Percentiles rank a stretch among this genome's conserved stretches.
Evolutionary conservation across 2,329 filamentous ascomycete species (phyloP).

Genomic region (Clarireedia monteithiana): DNA sequence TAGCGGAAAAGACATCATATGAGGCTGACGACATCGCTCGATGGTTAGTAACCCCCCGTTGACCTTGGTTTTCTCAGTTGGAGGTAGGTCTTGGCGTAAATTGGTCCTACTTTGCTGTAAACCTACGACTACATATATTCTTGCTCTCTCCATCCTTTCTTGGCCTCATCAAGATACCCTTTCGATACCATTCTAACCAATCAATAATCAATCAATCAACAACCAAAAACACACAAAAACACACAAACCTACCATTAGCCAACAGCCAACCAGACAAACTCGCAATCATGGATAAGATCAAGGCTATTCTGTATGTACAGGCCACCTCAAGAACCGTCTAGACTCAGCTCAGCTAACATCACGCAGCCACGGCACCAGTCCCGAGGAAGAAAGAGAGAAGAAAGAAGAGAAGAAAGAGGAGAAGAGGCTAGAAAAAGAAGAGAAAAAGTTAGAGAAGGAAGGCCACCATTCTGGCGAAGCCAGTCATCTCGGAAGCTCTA

Average conservation of each 20-base stretch:
- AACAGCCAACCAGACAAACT: neutral
- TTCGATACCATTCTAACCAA: neutral
- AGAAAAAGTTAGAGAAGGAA: slow-evolving; percentile 4
- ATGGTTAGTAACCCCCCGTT: neutral
- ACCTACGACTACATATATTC: neutral
- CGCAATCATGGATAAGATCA: slow-evolving; percentile 28
- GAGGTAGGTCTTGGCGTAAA: neutral
- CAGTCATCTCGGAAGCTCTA: slow-evolving; percentile 14
- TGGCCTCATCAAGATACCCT: slow-evolving; percentile 8
- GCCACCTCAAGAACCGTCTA: neutral
- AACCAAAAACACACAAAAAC: neutral
- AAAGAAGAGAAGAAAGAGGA: neutral
- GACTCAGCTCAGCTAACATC: neutral
- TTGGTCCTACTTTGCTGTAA: neutral
- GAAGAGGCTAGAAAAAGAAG: neutral
- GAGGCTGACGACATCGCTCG: slow-evolving; percentile 2
- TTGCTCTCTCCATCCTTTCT: neutral
- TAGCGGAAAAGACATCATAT: neutral
- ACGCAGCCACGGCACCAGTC: slow-evolving; percentile 3
- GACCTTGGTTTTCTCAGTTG: slow-evolving; percentile 1
- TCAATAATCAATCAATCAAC: neutral
- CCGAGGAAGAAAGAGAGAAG: neutral
- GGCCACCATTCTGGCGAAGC: slow-evolving; percentile 8
- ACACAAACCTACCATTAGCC: neutral
- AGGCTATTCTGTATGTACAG: slow-evolving; percentile 26